phyloP scores from a whole-genome alignment of 2,329 filamentous ascomycete species.

The Neofusicoccum umdonicola region DNA sequence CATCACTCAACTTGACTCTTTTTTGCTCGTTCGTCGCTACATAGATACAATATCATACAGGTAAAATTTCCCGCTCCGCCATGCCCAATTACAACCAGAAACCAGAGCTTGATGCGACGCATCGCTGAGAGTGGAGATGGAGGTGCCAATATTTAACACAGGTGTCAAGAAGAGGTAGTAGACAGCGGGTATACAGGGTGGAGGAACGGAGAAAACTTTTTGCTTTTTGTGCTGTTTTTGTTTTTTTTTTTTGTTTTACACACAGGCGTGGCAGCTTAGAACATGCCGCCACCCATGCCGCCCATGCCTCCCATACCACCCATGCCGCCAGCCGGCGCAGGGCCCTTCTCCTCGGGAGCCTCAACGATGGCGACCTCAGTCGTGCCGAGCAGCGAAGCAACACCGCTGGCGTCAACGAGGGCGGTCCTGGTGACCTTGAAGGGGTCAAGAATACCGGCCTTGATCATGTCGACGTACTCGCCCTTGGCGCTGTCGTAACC shows the following conservation, averaged over 20 bases:
- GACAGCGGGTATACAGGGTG: constrained; percentile 17
- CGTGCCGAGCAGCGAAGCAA: constrained; percentile 93
- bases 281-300: constrained; percentile 67
- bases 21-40: neutral
- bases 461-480: constrained; percentile 99
- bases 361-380: constrained; percentile 98
- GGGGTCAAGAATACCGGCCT: constrained; percentile 93
- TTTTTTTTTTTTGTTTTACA: neutral
- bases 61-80: constrained; percentile 35
- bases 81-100: constrained; percentile 26
- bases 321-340: constrained; percentile 47
- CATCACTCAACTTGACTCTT: constrained; percentile 4
- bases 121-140: constrained; percentile 34
- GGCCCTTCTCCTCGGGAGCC: constrained; percentile 86
- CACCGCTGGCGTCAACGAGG: constrained; percentile 89
- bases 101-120: constrained; percentile 21
- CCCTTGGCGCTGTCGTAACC: constrained; percentile 95
- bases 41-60: constrained; percentile 22
- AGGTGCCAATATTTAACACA: constrained; percentile 31
- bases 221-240: neutral
- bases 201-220: neutral
- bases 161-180: constrained; percentile 25
- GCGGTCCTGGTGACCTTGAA: constrained; percentile 99
- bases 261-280: constrained; percentile 43
- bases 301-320: constrained; percentile 62